Evolutionary conservation across 805 yeast genomes (phyloP).

Genomic region (Pichia paraexigua): DNA sequence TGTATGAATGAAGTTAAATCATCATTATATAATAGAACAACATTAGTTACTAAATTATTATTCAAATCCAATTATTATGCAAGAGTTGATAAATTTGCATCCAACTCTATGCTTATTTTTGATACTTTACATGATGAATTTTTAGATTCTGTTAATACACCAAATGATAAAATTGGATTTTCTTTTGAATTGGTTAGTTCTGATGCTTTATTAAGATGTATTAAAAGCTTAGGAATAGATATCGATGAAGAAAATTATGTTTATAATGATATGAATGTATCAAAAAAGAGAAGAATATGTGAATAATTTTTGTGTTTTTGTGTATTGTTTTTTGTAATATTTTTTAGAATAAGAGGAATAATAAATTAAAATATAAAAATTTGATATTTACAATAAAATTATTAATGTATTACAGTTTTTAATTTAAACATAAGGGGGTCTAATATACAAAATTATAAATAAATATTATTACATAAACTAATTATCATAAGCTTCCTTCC

Average conservation of each 20-base stretch:
- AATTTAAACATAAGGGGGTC: background rate
- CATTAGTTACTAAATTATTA: conserved; percentile 5
- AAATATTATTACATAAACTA: background rate
- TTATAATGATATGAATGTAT: background rate
- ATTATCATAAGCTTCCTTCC: background rate
- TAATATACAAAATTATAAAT: background rate
- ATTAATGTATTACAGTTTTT: background rate
- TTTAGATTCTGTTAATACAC: background rate
- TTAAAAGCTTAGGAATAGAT: conserved; percentile 6
- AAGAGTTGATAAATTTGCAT: conserved; percentile 2
- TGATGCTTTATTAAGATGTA: conserved; percentile 1
- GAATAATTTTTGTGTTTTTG: background rate
- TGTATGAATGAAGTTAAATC: conserved; percentile 8
- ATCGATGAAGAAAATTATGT: conserved; percentile 1
- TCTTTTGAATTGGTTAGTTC: conserved; percentile 3
- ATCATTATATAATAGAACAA: conserved; percentile 1
- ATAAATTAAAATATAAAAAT: too few species aligned
- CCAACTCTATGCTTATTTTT: conserved; percentile 8
- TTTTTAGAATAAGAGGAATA: too few species aligned
- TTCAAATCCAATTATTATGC: conserved; percentile 5
- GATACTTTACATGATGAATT: conserved; percentile 9
- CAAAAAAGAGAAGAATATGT: background rate
- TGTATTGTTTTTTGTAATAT: background rate
- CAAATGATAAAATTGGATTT: conserved; percentile 1
- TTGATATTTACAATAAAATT: too few species aligned